Percentiles rank a stretch among this genome's conserved stretches.
phyloP scores from a whole-genome alignment of 805 yeast species.

The Groenewaldozyma salmanticensis region DNA sequence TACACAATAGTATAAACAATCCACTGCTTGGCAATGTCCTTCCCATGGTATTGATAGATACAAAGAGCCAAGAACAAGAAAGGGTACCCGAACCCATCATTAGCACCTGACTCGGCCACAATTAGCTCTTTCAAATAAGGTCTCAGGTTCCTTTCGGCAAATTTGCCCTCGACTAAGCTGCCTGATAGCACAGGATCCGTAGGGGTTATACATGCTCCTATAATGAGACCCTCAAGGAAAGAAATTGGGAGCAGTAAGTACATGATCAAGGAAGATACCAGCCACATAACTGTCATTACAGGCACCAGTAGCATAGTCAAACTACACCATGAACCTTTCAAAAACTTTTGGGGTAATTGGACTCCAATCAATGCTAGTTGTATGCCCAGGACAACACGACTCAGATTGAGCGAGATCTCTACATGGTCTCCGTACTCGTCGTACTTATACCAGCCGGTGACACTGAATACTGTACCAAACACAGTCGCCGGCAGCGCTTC shows the following conservation, averaged over 20 bases:
- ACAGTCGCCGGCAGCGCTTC: slow-evolving; percentile 60
- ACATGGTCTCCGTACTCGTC: slow-evolving; percentile 38
- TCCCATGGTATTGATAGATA: slow-evolving; percentile 41
- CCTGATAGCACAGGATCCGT: slow-evolving; percentile 71
- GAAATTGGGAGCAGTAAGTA: slow-evolving; percentile 52
- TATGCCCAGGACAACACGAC: slow-evolving; percentile 56
- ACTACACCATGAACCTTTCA: slow-evolving; percentile 49
- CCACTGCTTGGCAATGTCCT: slow-evolving; percentile 55
- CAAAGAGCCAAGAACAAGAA: slow-evolving; percentile 53
- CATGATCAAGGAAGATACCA: slow-evolving; percentile 51
- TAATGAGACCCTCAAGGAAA: slow-evolving; percentile 47
- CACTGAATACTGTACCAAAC: slow-evolving; percentile 50
- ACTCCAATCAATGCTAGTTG: slow-evolving; percentile 68
- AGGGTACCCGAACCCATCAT: slow-evolving; percentile 55
- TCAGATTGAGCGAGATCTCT: slow-evolving; percentile 45
- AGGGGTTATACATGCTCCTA: slow-evolving; percentile 65
- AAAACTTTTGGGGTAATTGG: slow-evolving; percentile 59
- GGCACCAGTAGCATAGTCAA: slow-evolving; percentile 52
- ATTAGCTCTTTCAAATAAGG: slow-evolving; percentile 51
- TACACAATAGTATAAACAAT: slow-evolving; percentile 48
- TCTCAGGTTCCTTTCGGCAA: slow-evolving; percentile 52
- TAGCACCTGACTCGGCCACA: slow-evolving; percentile 66
- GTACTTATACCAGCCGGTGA: slow-evolving; percentile 50
- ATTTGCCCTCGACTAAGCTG: slow-evolving; percentile 63
- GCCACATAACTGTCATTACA: slow-evolving; percentile 65